These are phyloP conservation scores for Berkeleyomyces rouxiae DNA, from an alignment of 2,329 filamentous ascomycete species.

Conservation along the genomic window DNA sequence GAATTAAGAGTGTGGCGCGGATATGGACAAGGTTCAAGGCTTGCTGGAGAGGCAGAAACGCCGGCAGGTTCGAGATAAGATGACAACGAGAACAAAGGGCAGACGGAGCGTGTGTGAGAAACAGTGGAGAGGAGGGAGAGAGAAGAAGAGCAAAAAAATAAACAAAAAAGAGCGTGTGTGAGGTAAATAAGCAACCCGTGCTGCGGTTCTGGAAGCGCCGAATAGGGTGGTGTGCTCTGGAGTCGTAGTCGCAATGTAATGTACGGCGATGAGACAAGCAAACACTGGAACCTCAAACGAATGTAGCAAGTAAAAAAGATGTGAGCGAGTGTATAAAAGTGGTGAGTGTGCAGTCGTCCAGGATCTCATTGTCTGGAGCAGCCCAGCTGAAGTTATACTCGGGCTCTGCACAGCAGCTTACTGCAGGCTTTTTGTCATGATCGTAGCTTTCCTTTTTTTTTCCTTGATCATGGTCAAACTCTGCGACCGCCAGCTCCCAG, in stretches of 20 bases:
- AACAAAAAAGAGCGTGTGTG: neutral
- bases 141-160: neutral
- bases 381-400: neutral
- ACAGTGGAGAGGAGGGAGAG: neutral
- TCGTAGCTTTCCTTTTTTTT: neutral
- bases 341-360: too few species aligned
- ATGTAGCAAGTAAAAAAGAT: neutral
- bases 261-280: slow-evolving; percentile 1
- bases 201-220: neutral
- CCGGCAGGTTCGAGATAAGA: neutral
- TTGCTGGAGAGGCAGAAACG: neutral
- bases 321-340: too few species aligned
- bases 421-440: neutral
- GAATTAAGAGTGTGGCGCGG: neutral
- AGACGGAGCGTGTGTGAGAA: neutral
- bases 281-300: slow-evolving; percentile 1
- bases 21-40: neutral
- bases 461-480: neutral
- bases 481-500: neutral
- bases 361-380: too few species aligned
- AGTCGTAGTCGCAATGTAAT: neutral
- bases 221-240: neutral
- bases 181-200: too few species aligned
- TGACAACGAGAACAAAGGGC: neutral
- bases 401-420: neutral